Evolutionary conservation across 495 filamentous ascomycete genomes (phyloP), one percentile per base, ranked within the genome.

Genomic region (Penicillium ucsense): DNA sequence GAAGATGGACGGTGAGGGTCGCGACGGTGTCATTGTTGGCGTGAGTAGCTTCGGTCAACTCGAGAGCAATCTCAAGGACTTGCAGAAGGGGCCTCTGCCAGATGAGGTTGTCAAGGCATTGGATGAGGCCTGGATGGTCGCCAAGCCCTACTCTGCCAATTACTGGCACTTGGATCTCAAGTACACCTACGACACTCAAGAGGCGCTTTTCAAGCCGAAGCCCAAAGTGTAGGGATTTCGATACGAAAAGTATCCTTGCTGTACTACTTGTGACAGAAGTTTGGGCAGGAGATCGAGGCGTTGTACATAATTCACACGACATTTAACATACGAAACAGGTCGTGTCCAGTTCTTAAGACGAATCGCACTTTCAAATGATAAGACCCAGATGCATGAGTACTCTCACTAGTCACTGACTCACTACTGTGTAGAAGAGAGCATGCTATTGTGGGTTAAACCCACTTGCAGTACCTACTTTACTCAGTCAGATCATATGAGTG

Each of bases 11-110:
- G 77, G 77, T 41, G 86, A 85, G 8, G 81, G 82, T 48, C 65
- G 69, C 2, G 89, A 95, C 59, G 90, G 89, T 0, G 70, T 95
- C 11, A 76, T 95, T 44, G 77, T 95, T 41, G 90, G 90, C 4
- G 78, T 92, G 4, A 85, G 80, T 50, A 88, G 76, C 53, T 68
- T 84, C 47, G 69, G 74, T 28, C 89, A 95, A 65, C 67, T 96
- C 27, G 77, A 86, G 56, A 65, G 70, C 40, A 95, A 96, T 54
- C 69, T 96, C 40, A 71, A 74, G 32, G 78, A 85, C 53, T 60
- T 94, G 3, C 86, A 92, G 67, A 94, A 94, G 68, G 88, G 88
- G 0, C 89, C 90, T 8, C 66, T 96, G 42, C 90, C 89, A 0
- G 79, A 90, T 38, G 89, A 92, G 42, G 85, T 95, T 27, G 75